Conservation (phyloP, 495 filamentous ascomycete species). For the Xylaria longipes region DNA sequence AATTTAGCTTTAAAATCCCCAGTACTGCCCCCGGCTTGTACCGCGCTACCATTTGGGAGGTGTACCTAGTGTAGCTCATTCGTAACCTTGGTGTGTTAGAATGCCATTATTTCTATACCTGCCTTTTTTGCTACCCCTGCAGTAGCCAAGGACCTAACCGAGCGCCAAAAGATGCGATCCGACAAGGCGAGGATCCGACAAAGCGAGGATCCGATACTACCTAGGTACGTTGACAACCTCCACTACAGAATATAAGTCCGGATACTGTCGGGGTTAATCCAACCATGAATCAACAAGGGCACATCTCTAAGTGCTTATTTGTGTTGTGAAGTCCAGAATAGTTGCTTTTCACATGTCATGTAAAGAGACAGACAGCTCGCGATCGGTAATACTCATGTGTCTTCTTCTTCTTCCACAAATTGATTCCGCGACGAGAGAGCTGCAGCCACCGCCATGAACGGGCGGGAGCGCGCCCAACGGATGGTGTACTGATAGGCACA, state of each 20-base stretch:
- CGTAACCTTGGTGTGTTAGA: background rate
- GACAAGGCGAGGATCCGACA: background rate
- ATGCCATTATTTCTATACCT: constrained; percentile 6
- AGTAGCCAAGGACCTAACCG: constrained; percentile 11
- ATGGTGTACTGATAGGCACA: constrained; percentile 1
- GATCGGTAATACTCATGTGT: constrained; percentile 5
- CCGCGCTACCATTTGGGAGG: background rate
- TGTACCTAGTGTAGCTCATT: background rate
- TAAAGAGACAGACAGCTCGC: constrained; percentile 7
- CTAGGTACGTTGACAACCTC: background rate
- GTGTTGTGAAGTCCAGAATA: constrained; percentile 14
- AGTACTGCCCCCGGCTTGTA: background rate
- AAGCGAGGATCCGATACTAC: constrained; percentile 7
- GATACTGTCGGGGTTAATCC: too few relatives aligned
- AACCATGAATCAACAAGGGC: background rate
- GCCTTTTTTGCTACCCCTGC: constrained; percentile 14
- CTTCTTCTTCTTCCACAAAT: constrained; percentile 3
- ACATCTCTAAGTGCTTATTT: constrained; percentile 1
- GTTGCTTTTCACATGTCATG: constrained; percentile 6
- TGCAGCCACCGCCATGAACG: constrained; percentile 8
- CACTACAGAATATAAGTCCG: too few relatives aligned
- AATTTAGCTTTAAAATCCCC: background rate
- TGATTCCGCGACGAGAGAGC: constrained; percentile 10
- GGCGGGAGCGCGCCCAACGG: constrained; percentile 1
- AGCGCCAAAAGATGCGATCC: constrained; percentile 10